Base-by-base conservation (phyloP, 257 asterid genomes). In the Parsonsia alboflavescens region DNA sequence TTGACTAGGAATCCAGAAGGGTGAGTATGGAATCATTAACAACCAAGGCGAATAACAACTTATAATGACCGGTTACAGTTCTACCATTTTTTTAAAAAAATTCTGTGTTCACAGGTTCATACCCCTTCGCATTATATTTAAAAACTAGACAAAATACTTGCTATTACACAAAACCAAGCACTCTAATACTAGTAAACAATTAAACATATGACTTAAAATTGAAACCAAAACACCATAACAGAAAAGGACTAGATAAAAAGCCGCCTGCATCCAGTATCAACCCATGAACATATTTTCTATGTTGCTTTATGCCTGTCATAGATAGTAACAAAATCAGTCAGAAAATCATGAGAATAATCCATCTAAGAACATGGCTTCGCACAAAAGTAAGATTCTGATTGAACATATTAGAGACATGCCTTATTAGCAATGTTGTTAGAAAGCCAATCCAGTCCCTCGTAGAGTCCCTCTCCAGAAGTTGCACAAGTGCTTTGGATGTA, bases 401-500 rank as follows among this genome's bases (percentile, higher is more conserved):
- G 10, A 19, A 24, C 15, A 46, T 42, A n/a, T 65, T 7, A 63
- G 8, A 63, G 15, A 85, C 87, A 75, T 87, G 71, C 97, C 96
- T 91, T 89, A 88, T 78, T 91, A 77, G 91, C 90, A 63, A 88
- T 88, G 79, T 91, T 89, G 90, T 87, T 91, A 56, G 97, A 91
- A 72, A 91, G 97, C 97, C 97, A 92, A 45, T 92, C 94, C 50
- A 91, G 88, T 22, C 97, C 97, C 85, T 91, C 97, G 5, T 89
- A 91, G 53, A 91, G 93, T 65, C 97, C 97, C 84, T 91, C 97
- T 46, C 97, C 97, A 0, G 97, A 91, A 75, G 97, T 91, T 21
- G 97, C 97, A 80, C 97, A 91, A 64, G 97, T 85, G 88, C 97
- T 91, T 84, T 91, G 97, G 82, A 90, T 92, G 80, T 92, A 92